A percentile compares a stretch with the other conserved stretches of the same genome.
Evolutionary conservation across 495 filamentous ascomycete species (phyloP).

Genomic region (Cryomyces antarcticus): DNA sequence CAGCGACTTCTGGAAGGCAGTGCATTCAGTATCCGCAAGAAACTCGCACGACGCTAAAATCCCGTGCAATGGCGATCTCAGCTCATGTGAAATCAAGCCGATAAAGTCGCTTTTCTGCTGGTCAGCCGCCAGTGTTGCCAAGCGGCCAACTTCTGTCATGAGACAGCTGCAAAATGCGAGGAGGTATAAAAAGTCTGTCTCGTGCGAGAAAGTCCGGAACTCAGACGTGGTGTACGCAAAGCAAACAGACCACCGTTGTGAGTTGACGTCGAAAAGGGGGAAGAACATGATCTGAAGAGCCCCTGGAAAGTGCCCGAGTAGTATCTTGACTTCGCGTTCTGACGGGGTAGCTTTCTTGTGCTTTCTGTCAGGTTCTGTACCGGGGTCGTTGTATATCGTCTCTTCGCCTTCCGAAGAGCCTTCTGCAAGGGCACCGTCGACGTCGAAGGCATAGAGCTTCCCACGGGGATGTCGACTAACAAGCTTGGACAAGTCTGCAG

Average conservation of each 20-base stretch:
- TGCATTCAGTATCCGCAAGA: constrained; percentile 9
- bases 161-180: constrained; percentile 11
- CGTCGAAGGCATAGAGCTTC: not conserved
- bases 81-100: constrained; percentile 7
- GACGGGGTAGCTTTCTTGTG: too few relatives aligned
- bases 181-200: constrained; percentile 6
- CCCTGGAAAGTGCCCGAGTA: constrained; percentile 2
- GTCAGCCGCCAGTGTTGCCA: constrained; percentile 5
- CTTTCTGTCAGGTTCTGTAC: too few relatives aligned
- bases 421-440: not conserved
- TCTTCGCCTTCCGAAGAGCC: not conserved
- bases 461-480: not conserved
- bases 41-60: constrained; percentile 11
- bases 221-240: constrained; percentile 3
- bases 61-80: constrained; percentile 9
- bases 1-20: constrained; percentile 7
- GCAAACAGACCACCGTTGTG: constrained; percentile 1
- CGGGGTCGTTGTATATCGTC: too few relatives aligned
- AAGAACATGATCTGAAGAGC: constrained; percentile 4
- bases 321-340: too few relatives aligned
- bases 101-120: constrained; percentile 9
- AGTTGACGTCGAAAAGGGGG: constrained; percentile 5
- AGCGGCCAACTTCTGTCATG: constrained; percentile 12
- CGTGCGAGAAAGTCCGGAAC: constrained; percentile 1
- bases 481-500: not conserved